Conservation (phyloP, 83 land plant species). For the Picea abies region DNA sequence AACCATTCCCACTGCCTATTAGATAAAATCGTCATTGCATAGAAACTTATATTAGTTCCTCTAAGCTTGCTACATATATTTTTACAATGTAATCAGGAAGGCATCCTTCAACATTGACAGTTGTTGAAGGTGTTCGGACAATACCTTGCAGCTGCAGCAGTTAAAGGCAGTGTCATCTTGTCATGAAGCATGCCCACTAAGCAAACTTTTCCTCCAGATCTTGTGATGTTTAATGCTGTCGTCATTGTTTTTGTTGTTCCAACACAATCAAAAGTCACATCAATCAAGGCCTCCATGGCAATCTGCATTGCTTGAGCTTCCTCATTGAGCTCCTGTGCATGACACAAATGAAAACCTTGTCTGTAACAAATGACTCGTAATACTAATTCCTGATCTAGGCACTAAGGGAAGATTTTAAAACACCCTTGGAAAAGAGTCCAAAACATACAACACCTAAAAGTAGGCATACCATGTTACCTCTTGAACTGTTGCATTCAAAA, state of each 20-base stretch:
- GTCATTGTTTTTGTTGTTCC: conserved; percentile 38
- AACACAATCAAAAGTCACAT: conserved; percentile 49
- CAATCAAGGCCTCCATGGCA: conserved; percentile 29
- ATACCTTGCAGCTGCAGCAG: conserved; percentile 44
- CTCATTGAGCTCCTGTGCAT: conserved; percentile 26
- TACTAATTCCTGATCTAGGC: not conserved
- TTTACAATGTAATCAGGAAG: not conserved
- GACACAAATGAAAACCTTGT: not conserved
- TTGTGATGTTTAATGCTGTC: conserved; percentile 34
- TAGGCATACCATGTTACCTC: not conserved
- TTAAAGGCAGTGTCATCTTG: conserved; percentile 37
- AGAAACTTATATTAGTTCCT: not conserved
- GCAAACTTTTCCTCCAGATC: conserved; percentile 47
- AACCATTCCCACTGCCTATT: not conserved
- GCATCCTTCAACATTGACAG: not conserved
- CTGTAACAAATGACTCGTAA: not conserved
- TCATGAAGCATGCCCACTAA: conserved; percentile 46
- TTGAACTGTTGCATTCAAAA: not conserved
- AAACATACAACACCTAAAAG: not conserved
- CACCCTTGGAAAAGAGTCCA: not conserved
- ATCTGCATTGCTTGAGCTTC: conserved; percentile 20
- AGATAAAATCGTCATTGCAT: not conserved
- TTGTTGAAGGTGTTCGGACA: not conserved
- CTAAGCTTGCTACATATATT: not conserved
- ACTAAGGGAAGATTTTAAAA: not conserved